phyloP scores from a whole-genome alignment of 768 basidiomycete species.

The Leccinum boreale region DNA sequence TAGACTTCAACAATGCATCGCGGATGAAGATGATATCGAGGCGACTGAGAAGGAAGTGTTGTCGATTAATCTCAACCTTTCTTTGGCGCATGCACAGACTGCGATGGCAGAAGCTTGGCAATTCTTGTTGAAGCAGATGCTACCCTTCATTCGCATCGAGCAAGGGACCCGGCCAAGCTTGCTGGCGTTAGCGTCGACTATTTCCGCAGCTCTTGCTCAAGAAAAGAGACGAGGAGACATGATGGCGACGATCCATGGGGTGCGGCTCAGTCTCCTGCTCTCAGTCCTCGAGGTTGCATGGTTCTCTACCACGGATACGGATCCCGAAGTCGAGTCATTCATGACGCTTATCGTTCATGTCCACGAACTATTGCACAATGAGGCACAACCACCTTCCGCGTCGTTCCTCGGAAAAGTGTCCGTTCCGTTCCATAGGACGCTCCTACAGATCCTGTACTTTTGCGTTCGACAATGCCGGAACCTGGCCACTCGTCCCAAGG shows the following conservation, averaged over 20 bases:
- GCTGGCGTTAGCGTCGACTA: slow-evolving; percentile 54
- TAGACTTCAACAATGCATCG: slow-evolving; percentile 46
- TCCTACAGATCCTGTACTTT: slow-evolving; percentile 81
- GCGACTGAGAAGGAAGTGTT: slow-evolving; percentile 56
- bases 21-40: slow-evolving; percentile 39
- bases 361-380: slow-evolving; percentile 65
- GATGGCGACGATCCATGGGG: slow-evolving; percentile 78
- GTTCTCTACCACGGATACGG: slow-evolving; percentile 59
- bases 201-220: slow-evolving; percentile 62
- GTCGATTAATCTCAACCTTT: slow-evolving; percentile 85
- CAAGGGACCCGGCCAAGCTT: slow-evolving; percentile 51
- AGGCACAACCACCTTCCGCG: slow-evolving; percentile 66
- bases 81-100: slow-evolving; percentile 76
- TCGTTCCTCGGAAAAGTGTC: slow-evolving; percentile 67
- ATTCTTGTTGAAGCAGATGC: slow-evolving; percentile 58
- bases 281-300: slow-evolving; percentile 78
- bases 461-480: slow-evolving; percentile 61
- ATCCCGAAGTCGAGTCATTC: slow-evolving; percentile 56
- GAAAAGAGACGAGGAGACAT: slow-evolving; percentile 79
- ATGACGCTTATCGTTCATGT: slow-evolving; percentile 59
- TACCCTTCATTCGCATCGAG: slow-evolving; percentile 64
- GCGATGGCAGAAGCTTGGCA: slow-evolving; percentile 78
- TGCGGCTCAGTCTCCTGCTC: slow-evolving; percentile 70
- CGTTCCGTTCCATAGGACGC: slow-evolving; percentile 71
- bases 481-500: slow-evolving; percentile 45